Evolutionary conservation across 257 asterid genomes (phyloP), one percentile per base, ranked within the genome.

Genomic region (Cordia subcordata): DNA sequence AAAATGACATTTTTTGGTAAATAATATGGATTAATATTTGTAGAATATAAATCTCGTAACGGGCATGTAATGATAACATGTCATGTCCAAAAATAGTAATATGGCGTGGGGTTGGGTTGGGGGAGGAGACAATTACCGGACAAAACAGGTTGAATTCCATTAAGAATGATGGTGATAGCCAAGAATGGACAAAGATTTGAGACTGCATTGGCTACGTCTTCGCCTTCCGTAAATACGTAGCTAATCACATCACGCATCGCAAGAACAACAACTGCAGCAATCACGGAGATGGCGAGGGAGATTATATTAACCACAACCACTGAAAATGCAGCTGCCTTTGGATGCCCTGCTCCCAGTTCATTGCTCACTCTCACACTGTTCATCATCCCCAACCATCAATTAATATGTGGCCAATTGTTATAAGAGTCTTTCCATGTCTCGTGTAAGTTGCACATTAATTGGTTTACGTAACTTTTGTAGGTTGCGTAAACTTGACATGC

Each of bases 261-360:
- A 13, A 58, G 63, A 18, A 58, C 53, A 14, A 58, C 11, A 8
- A 40, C 5, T 4, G 63, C 63, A 8, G 63, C 63, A 0, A 58
- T 39, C 22, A 42, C 35, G 10, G 53, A 58, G 33, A 58, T 40
- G 53, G 40, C 8, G 13, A 58, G 18, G 13, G 63, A 58, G 32
- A 58, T 5, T 40, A 19, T 11, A n/a, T 39, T 42, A 13, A 58
- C 63, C 12, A 58, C 49, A 1, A 40, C 50, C 10, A 58, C 53
- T 1, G 53, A 19, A 38, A 58, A 58, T 21, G 63, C 53, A 13
- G 63, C 63, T 10, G 53, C 18, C 37, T 17, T 58, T 11, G 63
- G 63, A 58, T 58, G 63, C 18, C 53, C 63, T 20, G 63, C 63
- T 58, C 63, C 63, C 5, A 58, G 16, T 27, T 58, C 63, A 23